Evolutionary conservation across 495 filamentous ascomycete species (phyloP).

Genomic region (Neurospora africana): DNA sequence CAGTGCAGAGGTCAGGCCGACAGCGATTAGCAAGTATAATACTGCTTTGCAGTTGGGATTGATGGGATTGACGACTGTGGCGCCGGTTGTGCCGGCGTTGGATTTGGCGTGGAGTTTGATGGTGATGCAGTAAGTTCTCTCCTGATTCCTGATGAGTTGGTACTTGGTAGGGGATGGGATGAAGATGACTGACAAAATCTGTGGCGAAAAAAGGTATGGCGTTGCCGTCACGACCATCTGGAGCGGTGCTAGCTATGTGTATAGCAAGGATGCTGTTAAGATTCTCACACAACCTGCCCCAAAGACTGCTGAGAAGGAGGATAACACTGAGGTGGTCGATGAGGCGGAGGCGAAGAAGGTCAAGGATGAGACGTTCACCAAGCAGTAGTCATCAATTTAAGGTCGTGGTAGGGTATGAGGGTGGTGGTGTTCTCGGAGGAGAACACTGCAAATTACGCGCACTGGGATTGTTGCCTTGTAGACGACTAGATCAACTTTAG

Average conservation of each 20-base stretch:
- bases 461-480: not conserved
- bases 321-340: not conserved
- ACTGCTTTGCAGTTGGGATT: constrained; percentile 71
- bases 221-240: constrained; percentile 74
- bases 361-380: not conserved
- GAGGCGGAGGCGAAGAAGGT: not conserved
- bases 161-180: not conserved
- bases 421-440: not conserved
- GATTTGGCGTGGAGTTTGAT: constrained; percentile 48
- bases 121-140: constrained; percentile 57
- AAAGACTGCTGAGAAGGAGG: not conserved
- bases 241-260: constrained; percentile 77
- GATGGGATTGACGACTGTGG: constrained; percentile 64
- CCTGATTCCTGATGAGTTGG: not conserved
- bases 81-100: constrained; percentile 50
- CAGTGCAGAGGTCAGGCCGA: constrained; percentile 85
- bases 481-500: not conserved
- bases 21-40: constrained; percentile 82
- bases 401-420: not conserved
- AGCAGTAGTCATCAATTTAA: not conserved
- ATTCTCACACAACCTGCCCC: constrained; percentile 47
- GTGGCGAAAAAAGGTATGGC: constrained; percentile 41
- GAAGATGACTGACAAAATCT: not conserved
- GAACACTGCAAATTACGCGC: not conserved
- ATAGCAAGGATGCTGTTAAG: constrained; percentile 70